Conservation (phyloP, 192 early-diverging fungal species). For the Coemansia umbellata region DNA sequence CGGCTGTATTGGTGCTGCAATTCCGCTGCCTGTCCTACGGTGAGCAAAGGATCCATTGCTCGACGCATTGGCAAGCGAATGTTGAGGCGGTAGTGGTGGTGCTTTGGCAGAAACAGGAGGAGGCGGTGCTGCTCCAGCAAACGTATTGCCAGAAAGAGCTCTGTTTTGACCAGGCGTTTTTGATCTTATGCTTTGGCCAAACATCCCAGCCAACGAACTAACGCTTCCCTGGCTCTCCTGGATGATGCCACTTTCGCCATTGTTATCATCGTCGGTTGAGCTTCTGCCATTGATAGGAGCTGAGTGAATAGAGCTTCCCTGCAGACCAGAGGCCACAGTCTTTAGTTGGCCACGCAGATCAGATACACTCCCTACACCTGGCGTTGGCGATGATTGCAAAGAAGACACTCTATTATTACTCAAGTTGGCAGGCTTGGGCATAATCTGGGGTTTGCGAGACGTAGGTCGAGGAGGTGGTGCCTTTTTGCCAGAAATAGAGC, state of each 20-base stretch:
- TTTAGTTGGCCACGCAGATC: slow-evolving; percentile 18
- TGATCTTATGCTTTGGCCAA: slow-evolving; percentile 32
- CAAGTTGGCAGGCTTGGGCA: slow-evolving; percentile 32
- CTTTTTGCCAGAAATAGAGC: slow-evolving; percentile 29
- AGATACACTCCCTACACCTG: slow-evolving; percentile 4
- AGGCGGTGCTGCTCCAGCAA: slow-evolving; percentile 9
- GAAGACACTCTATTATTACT: slow-evolving; percentile 11
- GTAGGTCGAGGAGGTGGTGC: slow-evolving; percentile 40
- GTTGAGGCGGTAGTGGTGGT: slow-evolving; percentile 14
- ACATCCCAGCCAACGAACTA: slow-evolving; percentile 48
- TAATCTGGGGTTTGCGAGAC: slow-evolving; percentile 41
- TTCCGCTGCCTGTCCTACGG: slow-evolving; percentile 18
- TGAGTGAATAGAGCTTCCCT: background rate
- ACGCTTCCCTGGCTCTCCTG: slow-evolving; percentile 50
- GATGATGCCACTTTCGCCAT: slow-evolving; percentile 23
- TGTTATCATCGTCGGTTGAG: slow-evolving; percentile 17
- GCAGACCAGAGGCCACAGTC: background rate
- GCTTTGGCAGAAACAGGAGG: slow-evolving; percentile 9
- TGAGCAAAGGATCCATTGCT: slow-evolving; percentile 1
- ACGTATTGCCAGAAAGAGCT: slow-evolving; percentile 2
- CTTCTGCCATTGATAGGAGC: slow-evolving; percentile 14
- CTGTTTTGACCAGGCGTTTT: slow-evolving; percentile 14
- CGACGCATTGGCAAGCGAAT: background rate
- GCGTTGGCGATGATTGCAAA: slow-evolving; percentile 20
- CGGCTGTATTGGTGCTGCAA: slow-evolving; percentile 18